Evolutionary conservation across 2,329 filamentous ascomycete species (phyloP), one percentile per base, ranked within the genome.

Genomic region (Fusarium sp.): DNA sequence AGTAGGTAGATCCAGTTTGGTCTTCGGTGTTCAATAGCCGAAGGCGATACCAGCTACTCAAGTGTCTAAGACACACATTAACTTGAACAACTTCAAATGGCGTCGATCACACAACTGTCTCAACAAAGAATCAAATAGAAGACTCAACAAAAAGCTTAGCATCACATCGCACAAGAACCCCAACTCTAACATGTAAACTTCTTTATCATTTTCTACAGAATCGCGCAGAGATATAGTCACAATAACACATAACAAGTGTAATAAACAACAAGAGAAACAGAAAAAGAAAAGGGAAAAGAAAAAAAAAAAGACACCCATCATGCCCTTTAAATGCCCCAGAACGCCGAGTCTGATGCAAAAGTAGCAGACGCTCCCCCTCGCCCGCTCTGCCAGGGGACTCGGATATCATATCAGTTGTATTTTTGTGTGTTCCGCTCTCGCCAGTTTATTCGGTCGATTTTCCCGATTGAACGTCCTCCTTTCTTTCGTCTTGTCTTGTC

Each of bases 261-360:
- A 52, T 69, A 63, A 56, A 24, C 31, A 37, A 39, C 31, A 57
- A 24, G 16, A n/a, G 24, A 20, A 48, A 65, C 58, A 29, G 50
- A 24, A 18, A 33, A 24, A 24, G n/a, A 29, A 41, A 41, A 5
- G 9, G 48, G 56, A 59, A 43, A 58, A n/a, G n/a, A 33, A 64
- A 35, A 71, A 64, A 76, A 76, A 68, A 67, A 74, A 74, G 77
- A 76, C 74, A 68, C 75, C 77, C 72, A 77, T 78, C 77, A 75
- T 78, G 72, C 76, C 77, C 73, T 78, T 75, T 76, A 58, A 67
- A 78, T 75, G 73, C 76, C 77, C 77, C 77, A 75, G 72, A 79
- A 79, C 77, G 77, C 77, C 77, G 68, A 74, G 75, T 79, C 77
- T 79, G 77, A 79, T 79, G 77, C 77, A 79, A 78, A 75, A 67